Percentiles rank a stretch among this genome's conserved stretches.
Conservation (phyloP, 2,329 filamentous ascomycete species). For the Coniochaeta sp. region DNA sequence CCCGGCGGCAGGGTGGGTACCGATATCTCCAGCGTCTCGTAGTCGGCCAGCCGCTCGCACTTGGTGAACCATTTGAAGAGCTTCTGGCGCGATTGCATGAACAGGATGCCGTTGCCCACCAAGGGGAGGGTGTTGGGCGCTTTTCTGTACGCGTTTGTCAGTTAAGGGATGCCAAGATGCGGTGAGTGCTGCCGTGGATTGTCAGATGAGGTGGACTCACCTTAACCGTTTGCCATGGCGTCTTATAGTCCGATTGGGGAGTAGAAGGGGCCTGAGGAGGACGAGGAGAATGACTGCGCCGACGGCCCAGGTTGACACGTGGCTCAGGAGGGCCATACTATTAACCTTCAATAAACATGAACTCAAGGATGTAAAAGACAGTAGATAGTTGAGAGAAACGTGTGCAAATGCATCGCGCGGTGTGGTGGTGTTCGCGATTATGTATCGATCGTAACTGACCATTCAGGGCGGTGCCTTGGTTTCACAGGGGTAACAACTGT, state of each 20-base stretch:
- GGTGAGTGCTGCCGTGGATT: neutral
- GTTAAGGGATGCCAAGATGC: neutral
- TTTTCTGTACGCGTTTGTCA: conserved; percentile 26
- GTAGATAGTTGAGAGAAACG: neutral
- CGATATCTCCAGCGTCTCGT: conserved; percentile 55
- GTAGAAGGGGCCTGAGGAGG: conserved; percentile 7
- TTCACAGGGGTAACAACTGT: neutral
- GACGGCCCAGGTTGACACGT: conserved; percentile 4
- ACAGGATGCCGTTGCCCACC: conserved; percentile 54
- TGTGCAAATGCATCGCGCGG: neutral
- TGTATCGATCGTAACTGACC: too few relatives aligned
- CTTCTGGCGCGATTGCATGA: conserved; percentile 51
- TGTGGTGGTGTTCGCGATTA: too few relatives aligned
- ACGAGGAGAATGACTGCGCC: conserved; percentile 4
- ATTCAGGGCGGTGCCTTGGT: neutral
- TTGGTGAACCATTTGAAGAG: conserved; percentile 57
- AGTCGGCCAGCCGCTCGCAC: conserved; percentile 48
- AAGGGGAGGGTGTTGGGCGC: conserved; percentile 47
- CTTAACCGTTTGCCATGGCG: conserved; percentile 24
- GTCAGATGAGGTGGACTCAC: conserved; percentile 11
- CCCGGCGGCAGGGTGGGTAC: conserved; percentile 57
- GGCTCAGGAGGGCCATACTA: conserved; percentile 6
- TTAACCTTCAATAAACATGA: neutral
- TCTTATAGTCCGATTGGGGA: conserved; percentile 11
- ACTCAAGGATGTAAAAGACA: neutral